phyloP scores from a whole-genome alignment of 2,329 filamentous ascomycete species.

The Penicillium frequentans region DNA sequence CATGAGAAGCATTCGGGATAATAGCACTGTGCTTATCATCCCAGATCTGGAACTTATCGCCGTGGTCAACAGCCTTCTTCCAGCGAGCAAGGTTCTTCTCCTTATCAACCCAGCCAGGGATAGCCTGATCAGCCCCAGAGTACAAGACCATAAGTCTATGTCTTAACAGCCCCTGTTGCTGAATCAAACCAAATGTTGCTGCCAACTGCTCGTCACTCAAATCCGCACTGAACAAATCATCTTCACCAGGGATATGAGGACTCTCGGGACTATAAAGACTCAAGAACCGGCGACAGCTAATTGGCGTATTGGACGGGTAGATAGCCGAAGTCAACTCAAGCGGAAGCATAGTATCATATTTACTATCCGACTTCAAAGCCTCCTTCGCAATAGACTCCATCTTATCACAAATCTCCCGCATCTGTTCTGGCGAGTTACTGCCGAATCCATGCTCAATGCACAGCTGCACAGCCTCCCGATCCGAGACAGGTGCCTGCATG shows the following conservation, averaged over 20 bases:
- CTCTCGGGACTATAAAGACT: slow-evolving; percentile 55
- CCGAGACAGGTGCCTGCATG: slow-evolving; percentile 76
- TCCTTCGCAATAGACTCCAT: slow-evolving; percentile 34
- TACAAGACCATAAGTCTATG: slow-evolving; percentile 48
- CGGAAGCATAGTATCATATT: slow-evolving; percentile 34
- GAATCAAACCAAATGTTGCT: slow-evolving; percentile 61
- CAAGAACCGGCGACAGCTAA: slow-evolving; percentile 59
- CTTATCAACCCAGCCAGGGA: slow-evolving; percentile 50
- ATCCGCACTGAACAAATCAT: slow-evolving; percentile 84
- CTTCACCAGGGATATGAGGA: slow-evolving; percentile 64
- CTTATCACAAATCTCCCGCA: slow-evolving; percentile 31
- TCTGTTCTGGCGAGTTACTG: slow-evolving; percentile 22
- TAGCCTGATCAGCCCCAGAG: slow-evolving; percentile 48
- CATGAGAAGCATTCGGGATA: slow-evolving; percentile 43
- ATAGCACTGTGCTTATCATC: slow-evolving; percentile 48
- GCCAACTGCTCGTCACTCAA: slow-evolving; percentile 58
- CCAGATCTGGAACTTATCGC: slow-evolving; percentile 43
- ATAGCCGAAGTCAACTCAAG: slow-evolving; percentile 34
- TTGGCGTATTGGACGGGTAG: slow-evolving; percentile 41
- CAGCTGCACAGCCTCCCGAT: slow-evolving; percentile 65
- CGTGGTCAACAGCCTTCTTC: slow-evolving; percentile 39
- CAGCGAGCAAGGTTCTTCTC: slow-evolving; percentile 43
- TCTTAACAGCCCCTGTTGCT: slow-evolving; percentile 36
- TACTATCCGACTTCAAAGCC: slow-evolving; percentile 14
- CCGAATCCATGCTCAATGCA: slow-evolving; percentile 29